Evolutionary conservation across 305 asterid species (phyloP), one percentile per base, ranked within the genome.

Genomic region (Fraxinus paxiana): DNA sequence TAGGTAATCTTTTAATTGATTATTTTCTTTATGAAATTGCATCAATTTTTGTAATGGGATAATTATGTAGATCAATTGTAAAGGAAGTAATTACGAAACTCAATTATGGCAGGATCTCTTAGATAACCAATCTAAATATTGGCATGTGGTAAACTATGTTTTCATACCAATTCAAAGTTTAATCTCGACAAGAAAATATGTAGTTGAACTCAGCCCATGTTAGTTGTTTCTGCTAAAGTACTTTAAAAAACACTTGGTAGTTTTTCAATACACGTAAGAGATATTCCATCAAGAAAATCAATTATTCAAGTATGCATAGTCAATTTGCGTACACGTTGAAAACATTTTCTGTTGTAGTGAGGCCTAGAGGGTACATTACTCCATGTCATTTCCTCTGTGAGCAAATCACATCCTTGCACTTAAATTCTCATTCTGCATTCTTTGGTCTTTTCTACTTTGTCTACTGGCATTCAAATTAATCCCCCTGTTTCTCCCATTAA

Each of bases 391-490:
- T 33, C 31, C 78, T 82, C 48, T 59, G 65, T 61, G 77, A 41
- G 82, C 84, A 84, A 22, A 15, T 15, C 84, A 84, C 75, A 61
- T 73, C 84, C 76, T 5, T n/a, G 31, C 77, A 24, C 80, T 48
- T 63, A 22, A 41, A 73, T 74, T 63, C 63, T 24, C 28, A 26
- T 78, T 18, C 59, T 33, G 28, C 51, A n/a, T 5, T 76, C 18
- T 48, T 13, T 10, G 80, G 65, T 4, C 65, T 26, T 26, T 26
- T 26, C 73, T 65, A 65, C n/a, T 4, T 10, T 26, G 24, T 15
- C 54, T 2, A 41, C 75, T 34, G 35, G 43, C 65, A 56, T 56
- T 76, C 63, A 20, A 38, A 18, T 31, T 59, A 22, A 51, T 12
- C 48, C 51, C 51, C 18, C 1, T 13, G 43, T 10, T 41, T 41